Evolutionary conservation across 106 monocot genomes (phyloP).

Genomic region (Phalaenopsis aphrodite): DNA sequence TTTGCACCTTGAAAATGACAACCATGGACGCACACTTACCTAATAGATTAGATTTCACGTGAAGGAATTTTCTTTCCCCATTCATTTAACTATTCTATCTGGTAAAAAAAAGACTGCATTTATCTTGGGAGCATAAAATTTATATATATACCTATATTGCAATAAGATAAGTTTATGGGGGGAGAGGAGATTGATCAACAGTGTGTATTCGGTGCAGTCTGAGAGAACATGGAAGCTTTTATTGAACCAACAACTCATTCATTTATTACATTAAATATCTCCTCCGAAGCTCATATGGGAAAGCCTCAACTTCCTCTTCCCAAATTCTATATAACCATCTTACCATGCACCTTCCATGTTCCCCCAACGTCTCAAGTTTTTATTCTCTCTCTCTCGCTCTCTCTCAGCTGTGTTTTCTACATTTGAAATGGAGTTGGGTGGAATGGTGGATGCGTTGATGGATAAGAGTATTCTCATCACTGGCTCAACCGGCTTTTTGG

Average conservation of each 20-base stretch:
- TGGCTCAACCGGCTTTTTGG: slow-evolving; percentile 55
- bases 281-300: too few species aligned
- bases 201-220: too few species aligned
- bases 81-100: too few species aligned
- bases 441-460: slow-evolving; percentile 27
- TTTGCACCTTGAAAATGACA: too few species aligned
- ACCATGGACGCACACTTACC: too few species aligned
- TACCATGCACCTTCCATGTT: background rate
- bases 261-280: background rate
- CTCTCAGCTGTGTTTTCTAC: background rate
- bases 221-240: slow-evolving; percentile 3
- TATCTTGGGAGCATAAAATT: background rate
- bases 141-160: background rate
- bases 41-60: too few species aligned
- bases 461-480: slow-evolving; percentile 44
- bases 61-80: too few species aligned
- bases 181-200: too few species aligned
- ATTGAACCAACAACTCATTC: background rate
- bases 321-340: background rate
- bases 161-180: too few species aligned
- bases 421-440: slow-evolving; percentile 14
- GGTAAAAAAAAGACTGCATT: too few species aligned
- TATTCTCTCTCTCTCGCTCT: too few species aligned
- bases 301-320: too few species aligned
- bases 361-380: background rate